Conservation (phyloP, 805 yeast genomes). For the Lipomyces starkeyi region DNA sequence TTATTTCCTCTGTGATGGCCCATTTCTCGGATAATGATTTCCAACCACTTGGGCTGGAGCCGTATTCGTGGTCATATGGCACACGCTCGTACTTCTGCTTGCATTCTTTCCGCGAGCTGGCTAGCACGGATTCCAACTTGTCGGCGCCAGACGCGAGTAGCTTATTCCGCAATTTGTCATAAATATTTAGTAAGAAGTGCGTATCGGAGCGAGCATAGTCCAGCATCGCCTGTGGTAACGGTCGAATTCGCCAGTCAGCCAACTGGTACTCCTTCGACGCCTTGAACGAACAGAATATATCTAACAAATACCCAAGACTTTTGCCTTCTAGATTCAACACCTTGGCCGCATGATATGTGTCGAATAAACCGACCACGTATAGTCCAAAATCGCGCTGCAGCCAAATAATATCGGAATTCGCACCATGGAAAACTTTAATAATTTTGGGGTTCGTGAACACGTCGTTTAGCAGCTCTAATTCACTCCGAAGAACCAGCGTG, state of each 20-base stretch:
- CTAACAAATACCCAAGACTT: constrained; percentile 83
- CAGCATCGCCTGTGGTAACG: constrained; percentile 73
- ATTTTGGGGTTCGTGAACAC: constrained; percentile 82
- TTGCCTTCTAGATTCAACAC: constrained; percentile 79
- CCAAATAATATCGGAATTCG: constrained; percentile 97
- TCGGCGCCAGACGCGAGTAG: constrained; percentile 46
- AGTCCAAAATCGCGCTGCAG: constrained; percentile 92
- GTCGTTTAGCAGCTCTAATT: constrained; percentile 66
- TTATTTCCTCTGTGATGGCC: constrained; percentile 58
- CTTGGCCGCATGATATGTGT: constrained; percentile 88
- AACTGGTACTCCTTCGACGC: constrained; percentile 94
- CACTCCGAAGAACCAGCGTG: constrained; percentile 77
- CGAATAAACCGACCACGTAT: constrained; percentile 87
- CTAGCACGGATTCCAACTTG: constrained; percentile 60
- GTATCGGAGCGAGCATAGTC: constrained; percentile 95
- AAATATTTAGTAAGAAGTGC: constrained; percentile 83
- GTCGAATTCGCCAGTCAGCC: constrained; percentile 96
- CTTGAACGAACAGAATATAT: constrained; percentile 76
- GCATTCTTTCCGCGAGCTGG: constrained; percentile 80
- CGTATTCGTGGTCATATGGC: constrained; percentile 54
- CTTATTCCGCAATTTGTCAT: constrained; percentile 70
- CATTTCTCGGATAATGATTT: constrained; percentile 63
- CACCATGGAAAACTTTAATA: constrained; percentile 92
- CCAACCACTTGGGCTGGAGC: constrained; percentile 63
- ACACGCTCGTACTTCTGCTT: constrained; percentile 80